A percentile compares a stretch with the other conserved stretches of the same genome.
Evolutionary conservation across 2,329 filamentous ascomycete species (phyloP).

Genomic region (Aspergillus amoenus): DNA sequence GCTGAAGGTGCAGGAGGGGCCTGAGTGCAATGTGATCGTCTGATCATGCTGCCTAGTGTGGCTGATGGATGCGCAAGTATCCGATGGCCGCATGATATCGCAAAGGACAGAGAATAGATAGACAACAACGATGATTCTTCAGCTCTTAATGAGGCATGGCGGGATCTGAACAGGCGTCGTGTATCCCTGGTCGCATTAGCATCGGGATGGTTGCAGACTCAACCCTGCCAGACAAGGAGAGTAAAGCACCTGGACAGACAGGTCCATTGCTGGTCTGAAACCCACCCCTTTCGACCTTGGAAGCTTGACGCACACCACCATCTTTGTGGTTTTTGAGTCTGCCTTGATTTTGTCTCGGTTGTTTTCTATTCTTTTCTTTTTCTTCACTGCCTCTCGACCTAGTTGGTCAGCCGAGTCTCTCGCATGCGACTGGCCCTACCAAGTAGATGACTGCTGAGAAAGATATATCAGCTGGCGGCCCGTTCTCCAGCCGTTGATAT

Average conservation of each 20-base stretch:
- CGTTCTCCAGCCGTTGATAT: constrained; percentile 1
- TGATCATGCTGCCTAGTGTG: constrained; percentile 9
- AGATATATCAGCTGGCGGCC: constrained; percentile 9
- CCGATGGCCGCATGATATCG: background rate
- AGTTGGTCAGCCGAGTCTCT: constrained; percentile 11
- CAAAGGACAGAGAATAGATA: background rate
- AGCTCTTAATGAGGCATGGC: background rate
- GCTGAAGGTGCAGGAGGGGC: constrained; percentile 4
- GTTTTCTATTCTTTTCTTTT: background rate
- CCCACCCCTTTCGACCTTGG: background rate
- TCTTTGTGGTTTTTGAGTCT: background rate
- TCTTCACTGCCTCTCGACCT: background rate
- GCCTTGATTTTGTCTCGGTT: constrained; percentile 6
- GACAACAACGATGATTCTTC: background rate
- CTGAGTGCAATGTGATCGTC: constrained; percentile 4
- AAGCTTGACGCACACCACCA: background rate
- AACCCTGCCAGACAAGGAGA: too few species aligned
- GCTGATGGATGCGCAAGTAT: constrained; percentile 5
- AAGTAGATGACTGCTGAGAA: constrained; percentile 3
- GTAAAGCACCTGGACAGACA: background rate
- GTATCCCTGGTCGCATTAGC: background rate
- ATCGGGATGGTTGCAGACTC: background rate
- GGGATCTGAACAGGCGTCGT: background rate
- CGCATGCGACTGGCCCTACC: background rate
- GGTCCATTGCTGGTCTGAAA: background rate